Evolutionary conservation across 192 early-diverging fungal genomes (phyloP), one percentile per base, ranked within the genome.

Genomic region (Coemansia sp.): DNA sequence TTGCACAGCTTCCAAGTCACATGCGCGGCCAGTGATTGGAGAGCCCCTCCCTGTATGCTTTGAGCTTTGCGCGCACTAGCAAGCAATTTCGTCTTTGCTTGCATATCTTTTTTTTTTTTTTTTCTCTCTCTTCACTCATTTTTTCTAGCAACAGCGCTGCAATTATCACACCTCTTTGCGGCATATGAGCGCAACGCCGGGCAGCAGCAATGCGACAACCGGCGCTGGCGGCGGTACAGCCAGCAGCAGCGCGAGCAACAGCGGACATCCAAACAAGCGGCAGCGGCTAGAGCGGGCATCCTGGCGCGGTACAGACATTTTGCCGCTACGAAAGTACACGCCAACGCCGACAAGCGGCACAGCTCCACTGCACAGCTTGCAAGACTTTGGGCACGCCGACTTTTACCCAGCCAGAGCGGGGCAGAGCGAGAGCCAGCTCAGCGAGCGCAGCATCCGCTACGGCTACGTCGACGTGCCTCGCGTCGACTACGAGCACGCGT

Each of bases 361-460:
- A 1, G 67, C 67, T 19, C 63, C 46, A 0, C 56, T 81, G 35
- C 66, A 75, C 65, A 63, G 53, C 44, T 58, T 36, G n/a, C 41
- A 63, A 11, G 63, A 48, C 42, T 43, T 56, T 29, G 77, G 71
- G 3, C 59, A 63, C 21, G 53, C 74, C 3, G 89, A 85, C 50
- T 84, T 87, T 44, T 86, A 84, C 55, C 86, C 87, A 2, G 83
- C 84, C 22, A 62, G 64, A 11, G 37, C 69, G 7, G 53, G 33
- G 17, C 75, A 80, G 38, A 52, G 68, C 53, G 81, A 81, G 63
- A 81, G 82, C 63, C 67, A 65, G 39, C 70, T 88, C 63, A 86
- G 76, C 15, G 83, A 85, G 56, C 72, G 68, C 40, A 85, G 83
- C 40, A 85, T 91, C 42, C 84, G 87, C 8, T 81, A 85, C 56